Evolutionary conservation across 805 yeast genomes (phyloP).

Genomic region (Lachancea sp.): DNA sequence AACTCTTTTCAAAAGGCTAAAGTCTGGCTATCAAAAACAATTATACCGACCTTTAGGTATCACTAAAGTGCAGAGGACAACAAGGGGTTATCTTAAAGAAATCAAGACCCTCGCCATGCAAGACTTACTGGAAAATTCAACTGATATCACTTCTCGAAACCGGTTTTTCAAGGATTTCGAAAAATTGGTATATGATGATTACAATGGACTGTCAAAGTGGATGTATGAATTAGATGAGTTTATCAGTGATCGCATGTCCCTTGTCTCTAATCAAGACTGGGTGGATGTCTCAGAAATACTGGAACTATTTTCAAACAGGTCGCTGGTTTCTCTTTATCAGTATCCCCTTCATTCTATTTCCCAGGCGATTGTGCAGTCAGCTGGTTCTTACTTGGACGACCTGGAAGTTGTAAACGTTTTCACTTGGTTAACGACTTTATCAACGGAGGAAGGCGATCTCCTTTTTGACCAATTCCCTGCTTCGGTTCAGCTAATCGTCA

Average conservation of each 20-base stretch:
- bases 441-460: constrained; percentile 38
- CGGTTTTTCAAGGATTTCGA: constrained; percentile 19
- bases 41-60: constrained; percentile 51
- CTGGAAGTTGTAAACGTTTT: constrained; percentile 63
- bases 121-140: constrained; percentile 13
- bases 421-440: constrained; percentile 58
- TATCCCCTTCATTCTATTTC: constrained; percentile 19
- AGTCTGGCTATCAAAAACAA: constrained; percentile 64
- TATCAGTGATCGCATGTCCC: constrained; percentile 46
- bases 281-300: constrained; percentile 62
- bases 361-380: constrained; percentile 17
- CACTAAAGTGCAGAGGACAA: constrained; percentile 19
- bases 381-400: constrained; percentile 40
- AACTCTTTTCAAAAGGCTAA: constrained; percentile 53
- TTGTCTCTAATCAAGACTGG: constrained; percentile 64
- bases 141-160: constrained; percentile 26
- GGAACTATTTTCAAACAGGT: constrained; percentile 59
- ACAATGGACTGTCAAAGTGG: constrained; percentile 50
- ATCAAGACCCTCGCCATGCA: constrained; percentile 15
- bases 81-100: constrained; percentile 16
- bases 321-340: constrained; percentile 48
- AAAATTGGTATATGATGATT: constrained; percentile 13
- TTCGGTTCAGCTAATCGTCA: constrained; percentile 58
- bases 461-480: constrained; percentile 54
- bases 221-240: constrained; percentile 58